These are phyloP conservation scores for Codiaeum variegatum DNA, from an alignment of 441 rosid genomes.

Conservation along the genomic window DNA sequence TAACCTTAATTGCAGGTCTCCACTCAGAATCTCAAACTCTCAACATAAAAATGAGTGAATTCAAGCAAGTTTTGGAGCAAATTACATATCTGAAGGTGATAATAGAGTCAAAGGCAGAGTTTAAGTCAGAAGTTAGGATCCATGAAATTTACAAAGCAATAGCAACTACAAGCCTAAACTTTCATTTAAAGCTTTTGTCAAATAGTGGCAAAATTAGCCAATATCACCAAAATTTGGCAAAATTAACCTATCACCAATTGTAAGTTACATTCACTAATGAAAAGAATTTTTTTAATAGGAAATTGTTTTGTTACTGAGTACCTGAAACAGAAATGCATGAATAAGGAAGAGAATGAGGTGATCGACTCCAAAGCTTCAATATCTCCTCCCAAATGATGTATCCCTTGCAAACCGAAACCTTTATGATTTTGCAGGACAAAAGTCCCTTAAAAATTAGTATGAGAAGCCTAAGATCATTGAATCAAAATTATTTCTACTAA, in stretches of 20 bases:
- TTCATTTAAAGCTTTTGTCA: too few species aligned
- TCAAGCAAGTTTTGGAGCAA: constrained; percentile 22
- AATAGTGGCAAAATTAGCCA: too few species aligned
- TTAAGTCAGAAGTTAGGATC: constrained; percentile 27
- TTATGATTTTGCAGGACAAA: constrained; percentile 70
- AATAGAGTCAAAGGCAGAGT: constrained; percentile 30
- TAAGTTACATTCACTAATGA: background rate
- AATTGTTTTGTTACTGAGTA: constrained; percentile 16
- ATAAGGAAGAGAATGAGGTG: constrained; percentile 76
- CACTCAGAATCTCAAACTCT: constrained; percentile 31
- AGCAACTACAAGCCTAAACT: too few species aligned
- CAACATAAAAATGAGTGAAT: constrained; percentile 24
- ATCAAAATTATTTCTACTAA: background rate
- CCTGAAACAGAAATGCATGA: constrained; percentile 85
- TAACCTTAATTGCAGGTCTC: constrained; percentile 28
- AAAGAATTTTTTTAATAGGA: background rate
- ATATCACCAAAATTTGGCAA: too few species aligned
- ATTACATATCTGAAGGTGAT: constrained; percentile 27
- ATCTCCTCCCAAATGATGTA: constrained; percentile 86
- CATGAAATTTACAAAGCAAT: constrained; percentile 38
- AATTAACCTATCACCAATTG: too few species aligned
- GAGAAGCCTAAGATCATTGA: background rate
- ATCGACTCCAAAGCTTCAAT: constrained; percentile 69
- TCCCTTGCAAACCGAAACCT: constrained; percentile 93
- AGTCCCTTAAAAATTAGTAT: constrained; percentile 4